Conservation (phyloP, 148 eudicot species). For the Mesembryanthemum crystallinum region DNA sequence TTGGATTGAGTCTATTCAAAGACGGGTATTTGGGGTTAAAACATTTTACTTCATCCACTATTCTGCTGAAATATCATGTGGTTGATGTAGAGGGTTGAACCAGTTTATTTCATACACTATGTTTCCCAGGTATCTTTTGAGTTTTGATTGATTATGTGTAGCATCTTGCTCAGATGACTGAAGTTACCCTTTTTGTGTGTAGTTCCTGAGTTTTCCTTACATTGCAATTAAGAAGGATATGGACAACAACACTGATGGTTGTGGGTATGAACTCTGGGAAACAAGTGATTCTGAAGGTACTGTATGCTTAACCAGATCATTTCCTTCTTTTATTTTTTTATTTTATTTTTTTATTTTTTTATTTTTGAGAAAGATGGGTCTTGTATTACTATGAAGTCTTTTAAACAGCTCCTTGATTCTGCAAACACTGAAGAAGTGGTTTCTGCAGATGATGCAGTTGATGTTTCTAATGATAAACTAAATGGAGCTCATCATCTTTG, state of each 20-base stretch:
- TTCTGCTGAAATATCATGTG: neutral
- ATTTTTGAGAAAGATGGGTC: too few species aligned
- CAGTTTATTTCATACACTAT: too few species aligned
- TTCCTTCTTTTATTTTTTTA: too few species aligned
- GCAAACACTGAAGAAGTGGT: neutral
- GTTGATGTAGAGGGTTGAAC: too few species aligned
- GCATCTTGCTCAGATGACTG: neutral
- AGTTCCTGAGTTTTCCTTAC: neutral
- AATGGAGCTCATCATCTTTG: neutral
- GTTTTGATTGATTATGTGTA: neutral
- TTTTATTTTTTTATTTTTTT: too few species aligned
- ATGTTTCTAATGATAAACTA: slow-evolving; percentile 6
- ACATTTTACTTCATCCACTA: neutral
- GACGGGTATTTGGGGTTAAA: neutral
- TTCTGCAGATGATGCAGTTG: slow-evolving; percentile 20
- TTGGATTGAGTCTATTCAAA: neutral
- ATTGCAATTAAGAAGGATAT: neutral
- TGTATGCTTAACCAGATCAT: neutral
- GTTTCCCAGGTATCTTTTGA: too few species aligned
- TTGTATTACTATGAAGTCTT: neutral
- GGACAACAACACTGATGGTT: slow-evolving; percentile 19
- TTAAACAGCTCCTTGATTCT: neutral
- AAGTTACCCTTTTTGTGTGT: neutral
- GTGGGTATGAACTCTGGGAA: slow-evolving; percentile 20
- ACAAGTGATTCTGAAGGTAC: slow-evolving; percentile 29